Evolutionary conservation across 2,329 filamentous ascomycete species (phyloP), one percentile per base, ranked within the genome.

Genomic region (Claviceps sp.): DNA sequence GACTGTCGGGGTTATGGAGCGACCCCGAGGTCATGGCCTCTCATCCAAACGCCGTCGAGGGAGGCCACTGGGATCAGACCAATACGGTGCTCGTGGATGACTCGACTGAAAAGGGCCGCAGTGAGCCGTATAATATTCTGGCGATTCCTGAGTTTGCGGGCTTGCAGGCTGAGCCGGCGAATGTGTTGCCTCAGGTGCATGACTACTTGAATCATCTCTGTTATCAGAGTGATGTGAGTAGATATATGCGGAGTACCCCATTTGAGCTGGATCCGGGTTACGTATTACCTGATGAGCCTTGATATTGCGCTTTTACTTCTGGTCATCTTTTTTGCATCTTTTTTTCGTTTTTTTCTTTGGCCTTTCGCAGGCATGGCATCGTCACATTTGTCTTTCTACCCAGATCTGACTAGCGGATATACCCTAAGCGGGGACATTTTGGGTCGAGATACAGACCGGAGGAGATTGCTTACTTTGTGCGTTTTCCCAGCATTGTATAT

Each of bases 71-170:
- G 85, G 77, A 82, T 59, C 89, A 95, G 68, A 76, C 76, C 49
- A 95, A 97, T 66, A 97, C 93, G 0, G 76, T 97, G 6, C 74
- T 98, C 26, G 81, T 97, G 41, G 93, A 98, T 59, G 93, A 97
- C 68, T 87, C 84, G 34, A 60, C 69, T 1, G 76, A 90, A 61
- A 98, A 97, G 72, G 90, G 84, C 0, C 75, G 80, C 26, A 84
- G 78, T 52, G 88, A 98, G 66, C 93, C 93, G 1, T 79, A 80
- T 69, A 97, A 97, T 60, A 75, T 93, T 22, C 69, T 97, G 10
- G 73, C 82, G 57, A 76, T 97, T 22, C 87, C 89, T 1, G 89
- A 94, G 66, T 96, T 93, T 62, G 65, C 66, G 2, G 79, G 75
- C 13, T 54, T 73, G 39, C 44, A 54, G 2, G 55, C 61, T 6